Conservation (phyloP, 2,329 filamentous ascomycete genomes). For the Fusarium nodosum region DNA sequence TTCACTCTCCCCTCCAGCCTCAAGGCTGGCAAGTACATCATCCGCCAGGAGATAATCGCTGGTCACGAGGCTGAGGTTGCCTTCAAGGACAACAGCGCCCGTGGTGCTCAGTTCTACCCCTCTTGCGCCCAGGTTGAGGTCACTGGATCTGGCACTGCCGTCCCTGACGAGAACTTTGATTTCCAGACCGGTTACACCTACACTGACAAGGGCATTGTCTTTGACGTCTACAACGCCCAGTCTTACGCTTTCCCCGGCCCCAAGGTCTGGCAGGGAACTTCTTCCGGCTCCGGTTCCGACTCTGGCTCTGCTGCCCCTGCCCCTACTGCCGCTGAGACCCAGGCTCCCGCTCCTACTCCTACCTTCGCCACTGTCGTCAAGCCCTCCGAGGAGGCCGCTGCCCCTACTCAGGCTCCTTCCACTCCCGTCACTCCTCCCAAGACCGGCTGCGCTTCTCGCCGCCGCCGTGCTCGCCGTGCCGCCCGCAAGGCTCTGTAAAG, state of each 20-base stretch:
- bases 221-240: constrained; percentile 68
- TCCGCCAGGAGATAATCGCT: constrained; percentile 69
- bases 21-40: constrained; percentile 65
- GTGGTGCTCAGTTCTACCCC: constrained; percentile 63
- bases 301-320: constrained; percentile 22
- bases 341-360: constrained; percentile 37
- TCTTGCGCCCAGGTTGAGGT: constrained; percentile 72
- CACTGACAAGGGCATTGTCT: constrained; percentile 68
- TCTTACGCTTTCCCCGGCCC: constrained; percentile 56
- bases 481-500: constrained; percentile 42
- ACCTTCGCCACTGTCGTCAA: constrained; percentile 45
- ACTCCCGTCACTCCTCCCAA: constrained; percentile 33
- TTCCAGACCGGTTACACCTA: constrained; percentile 69
- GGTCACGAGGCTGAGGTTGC: constrained; percentile 61
- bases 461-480: constrained; percentile 44
- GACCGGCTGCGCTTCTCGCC: constrained; percentile 43
- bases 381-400: constrained; percentile 27
- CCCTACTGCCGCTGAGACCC: constrained; percentile 22
- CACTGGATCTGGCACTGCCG: constrained; percentile 60
- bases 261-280: constrained; percentile 49
- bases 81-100: constrained; percentile 52
- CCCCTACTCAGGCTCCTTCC: constrained; percentile 29
- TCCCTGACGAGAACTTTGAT: constrained; percentile 59
- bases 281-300: constrained; percentile 35
- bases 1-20: constrained; percentile 62